A percentile compares a stretch with the other conserved stretches of the same genome.
Conservation (phyloP, 2,329 filamentous ascomycete genomes). For the Botrytis byssoidea region DNA sequence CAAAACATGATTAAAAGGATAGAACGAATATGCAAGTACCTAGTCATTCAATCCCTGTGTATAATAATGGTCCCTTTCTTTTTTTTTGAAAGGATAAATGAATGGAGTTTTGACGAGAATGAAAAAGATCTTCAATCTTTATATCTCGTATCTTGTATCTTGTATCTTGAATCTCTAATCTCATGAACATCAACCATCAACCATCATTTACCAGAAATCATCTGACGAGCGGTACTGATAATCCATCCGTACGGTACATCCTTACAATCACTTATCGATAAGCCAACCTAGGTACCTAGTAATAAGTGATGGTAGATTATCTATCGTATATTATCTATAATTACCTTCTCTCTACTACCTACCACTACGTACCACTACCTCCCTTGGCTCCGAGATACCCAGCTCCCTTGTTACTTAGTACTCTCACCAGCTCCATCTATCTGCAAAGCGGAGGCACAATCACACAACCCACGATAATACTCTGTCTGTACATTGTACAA, state of each 20-base stretch:
- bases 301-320: not conserved
- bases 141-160: not conserved
- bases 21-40: not conserved
- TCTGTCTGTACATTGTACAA: not conserved
- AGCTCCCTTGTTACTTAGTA: not conserved
- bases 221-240: not conserved
- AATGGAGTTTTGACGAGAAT: not conserved
- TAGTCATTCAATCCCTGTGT: not conserved
- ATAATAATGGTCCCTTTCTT: not conserved
- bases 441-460: conserved; percentile 2
- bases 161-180: not conserved
- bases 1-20: not conserved
- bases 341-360: not conserved
- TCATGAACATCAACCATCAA: not conserved
- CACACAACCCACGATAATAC: not conserved
- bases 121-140: not conserved
- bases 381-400: not conserved
- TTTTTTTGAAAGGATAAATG: not conserved
- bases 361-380: too few species aligned
- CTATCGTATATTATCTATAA: not conserved
- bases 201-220: not conserved
- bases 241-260: not conserved
- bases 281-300: not conserved
- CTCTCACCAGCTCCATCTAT: not conserved
- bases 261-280: not conserved